Percentiles rank a stretch among this genome's conserved stretches.
These are phyloP conservation scores for Naganishia liquefaciens DNA, from an alignment of 1,284 basidiomycete species.

Conservation along the genomic window DNA sequence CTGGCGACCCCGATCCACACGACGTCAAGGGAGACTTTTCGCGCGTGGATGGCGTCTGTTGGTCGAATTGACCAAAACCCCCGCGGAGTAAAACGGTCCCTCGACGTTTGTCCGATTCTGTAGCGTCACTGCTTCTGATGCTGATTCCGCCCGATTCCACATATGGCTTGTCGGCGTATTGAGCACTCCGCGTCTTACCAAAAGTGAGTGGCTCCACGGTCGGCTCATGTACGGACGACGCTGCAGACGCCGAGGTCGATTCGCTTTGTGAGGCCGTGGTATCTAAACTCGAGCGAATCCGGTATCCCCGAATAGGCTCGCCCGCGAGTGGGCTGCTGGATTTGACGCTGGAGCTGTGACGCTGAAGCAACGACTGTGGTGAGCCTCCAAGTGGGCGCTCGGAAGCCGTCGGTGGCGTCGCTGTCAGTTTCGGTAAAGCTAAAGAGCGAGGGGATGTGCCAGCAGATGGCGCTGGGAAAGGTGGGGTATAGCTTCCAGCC, in stretches of 20 bases:
- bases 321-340: constrained; percentile 32
- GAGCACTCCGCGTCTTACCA: constrained; percentile 3
- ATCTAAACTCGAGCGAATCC: constrained; percentile 17
- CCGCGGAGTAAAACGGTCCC: constrained; percentile 51
- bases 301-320: constrained; percentile 29
- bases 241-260: constrained; percentile 20
- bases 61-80: constrained; percentile 41
- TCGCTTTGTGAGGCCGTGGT: constrained; percentile 17
- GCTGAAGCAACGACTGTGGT: constrained; percentile 6
- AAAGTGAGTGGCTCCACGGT: constrained; percentile 15
- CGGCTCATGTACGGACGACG: constrained; percentile 2
- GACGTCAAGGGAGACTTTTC: constrained; percentile 1
- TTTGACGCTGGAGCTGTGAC: constrained; percentile 25
- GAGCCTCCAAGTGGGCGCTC: not conserved
- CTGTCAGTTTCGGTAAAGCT: not conserved
- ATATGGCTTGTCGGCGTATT: not conserved
- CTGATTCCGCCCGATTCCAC: not conserved
- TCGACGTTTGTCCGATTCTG: constrained; percentile 35
- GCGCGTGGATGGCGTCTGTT: not conserved
- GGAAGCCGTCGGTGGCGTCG: constrained; percentile 1
- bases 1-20: constrained; percentile 3
- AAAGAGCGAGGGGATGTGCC: constrained; percentile 8
- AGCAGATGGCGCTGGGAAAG: constrained; percentile 30
- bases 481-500: constrained; percentile 44
- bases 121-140: not conserved